These are phyloP conservation scores for Saccharum officinarum DNA, from an alignment of 176 grass and related monocot species.

Conservation along the genomic window DNA sequence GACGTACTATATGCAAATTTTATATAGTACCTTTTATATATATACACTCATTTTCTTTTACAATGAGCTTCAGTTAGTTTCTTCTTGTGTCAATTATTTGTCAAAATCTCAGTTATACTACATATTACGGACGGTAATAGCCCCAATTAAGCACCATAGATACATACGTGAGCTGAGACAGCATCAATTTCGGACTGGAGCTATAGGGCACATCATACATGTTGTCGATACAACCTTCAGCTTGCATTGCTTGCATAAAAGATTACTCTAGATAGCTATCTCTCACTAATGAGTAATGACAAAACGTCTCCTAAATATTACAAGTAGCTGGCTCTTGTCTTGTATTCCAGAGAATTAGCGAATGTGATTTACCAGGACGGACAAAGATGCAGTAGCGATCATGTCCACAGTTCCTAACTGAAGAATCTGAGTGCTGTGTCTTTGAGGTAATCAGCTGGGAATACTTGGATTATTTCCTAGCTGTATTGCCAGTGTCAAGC, in stretches of 20 bases:
- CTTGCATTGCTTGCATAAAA: not conserved
- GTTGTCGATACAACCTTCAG: not conserved
- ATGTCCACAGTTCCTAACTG: not conserved
- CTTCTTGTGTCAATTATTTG: too few species aligned
- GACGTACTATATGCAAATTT: too few species aligned
- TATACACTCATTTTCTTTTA: too few species aligned
- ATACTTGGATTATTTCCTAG: not conserved
- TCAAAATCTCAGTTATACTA: too few species aligned
- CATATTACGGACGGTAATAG: too few species aligned
- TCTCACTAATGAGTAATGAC: not conserved
- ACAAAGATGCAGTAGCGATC: not conserved
- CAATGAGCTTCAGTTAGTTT: too few species aligned
- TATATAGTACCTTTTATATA: too few species aligned
- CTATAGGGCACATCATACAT: not conserved
- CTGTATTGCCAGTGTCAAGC: not conserved
- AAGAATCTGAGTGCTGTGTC: constrained; percentile 8
- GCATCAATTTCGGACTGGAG: not conserved
- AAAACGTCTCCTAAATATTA: not conserved
- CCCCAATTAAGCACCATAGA: too few species aligned
- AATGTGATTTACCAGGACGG: constrained; percentile 1
- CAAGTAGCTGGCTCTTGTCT: not conserved
- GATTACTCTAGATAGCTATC: not conserved
- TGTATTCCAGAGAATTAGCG: not conserved
- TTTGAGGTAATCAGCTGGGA: constrained; percentile 14
- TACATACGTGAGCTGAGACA: not conserved